Conservation (phyloP, 1,284 basidiomycete genomes). For the Gymnopus androsaceus region DNA sequence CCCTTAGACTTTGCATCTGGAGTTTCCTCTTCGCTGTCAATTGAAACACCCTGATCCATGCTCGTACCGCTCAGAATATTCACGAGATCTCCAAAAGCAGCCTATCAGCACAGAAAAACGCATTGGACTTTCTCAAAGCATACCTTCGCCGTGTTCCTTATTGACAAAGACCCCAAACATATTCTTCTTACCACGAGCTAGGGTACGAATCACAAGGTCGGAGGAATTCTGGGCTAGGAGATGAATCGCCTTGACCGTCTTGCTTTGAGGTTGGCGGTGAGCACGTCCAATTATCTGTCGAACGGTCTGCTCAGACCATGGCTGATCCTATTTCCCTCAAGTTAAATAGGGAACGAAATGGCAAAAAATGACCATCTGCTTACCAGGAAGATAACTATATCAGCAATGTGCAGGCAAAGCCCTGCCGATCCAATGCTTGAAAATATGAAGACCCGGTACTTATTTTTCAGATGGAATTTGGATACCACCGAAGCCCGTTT, state of each 20-base stretch:
- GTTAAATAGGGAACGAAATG: neutral
- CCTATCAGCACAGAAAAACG: neutral
- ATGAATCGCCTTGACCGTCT: neutral
- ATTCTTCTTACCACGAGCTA: neutral
- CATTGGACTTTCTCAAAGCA: neutral
- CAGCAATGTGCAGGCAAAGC: constrained; percentile 26
- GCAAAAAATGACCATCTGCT: constrained; percentile 11
- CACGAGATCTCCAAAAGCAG: neutral
- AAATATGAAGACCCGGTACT: neutral
- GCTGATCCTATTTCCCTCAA: constrained; percentile 26
- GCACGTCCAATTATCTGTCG: neutral
- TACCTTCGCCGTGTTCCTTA: neutral
- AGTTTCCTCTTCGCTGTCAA: neutral
- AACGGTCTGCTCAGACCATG: constrained; percentile 19
- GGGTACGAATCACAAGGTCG: neutral
- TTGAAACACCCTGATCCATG: neutral
- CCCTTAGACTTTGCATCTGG: neutral
- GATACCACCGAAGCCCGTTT: neutral
- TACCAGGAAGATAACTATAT: constrained; percentile 28
- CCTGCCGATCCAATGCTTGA: constrained; percentile 26
- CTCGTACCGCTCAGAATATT: neutral
- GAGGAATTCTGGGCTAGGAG: neutral
- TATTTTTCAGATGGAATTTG: neutral
- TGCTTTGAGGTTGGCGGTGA: constrained; percentile 3
- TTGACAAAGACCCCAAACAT: neutral